Base-by-base conservation (phyloP, 345 rosid species). In the Lepidium didymum region DNA sequence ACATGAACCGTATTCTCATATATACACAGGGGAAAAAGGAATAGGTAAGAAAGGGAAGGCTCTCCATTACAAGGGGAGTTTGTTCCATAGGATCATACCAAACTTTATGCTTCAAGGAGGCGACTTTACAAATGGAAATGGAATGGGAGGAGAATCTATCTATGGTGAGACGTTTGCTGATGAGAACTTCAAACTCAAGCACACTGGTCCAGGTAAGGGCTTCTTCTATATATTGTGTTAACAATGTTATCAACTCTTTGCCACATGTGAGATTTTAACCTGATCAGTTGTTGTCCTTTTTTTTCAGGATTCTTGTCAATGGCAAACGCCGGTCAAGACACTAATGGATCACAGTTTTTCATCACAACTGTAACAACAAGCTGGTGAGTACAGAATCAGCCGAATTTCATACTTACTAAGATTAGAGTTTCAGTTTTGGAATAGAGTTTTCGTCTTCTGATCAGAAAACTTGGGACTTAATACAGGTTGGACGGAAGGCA, bases 271-370 rank as follows among this genome's bases (percentile, higher is more conserved):
- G 51, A n/a, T 44, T 54, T 42, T 67, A 19, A 11, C 42, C 15
- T 46, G 47, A 25, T 12, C 31, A 16, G 21, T 16, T 59, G 23
- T 21, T 19, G 36, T 27, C 15, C 25, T 40, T 55, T 44, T 43
- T 62, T 15, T 42, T 10, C 78, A 94, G 99, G 97, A 52, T 16
- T 85, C 64, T 63, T 94, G 68, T 94, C 97, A 14, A 91, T 91
- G 99, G 99, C 96, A 60, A 94, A 94, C 60, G 88, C 99, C 31
- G 99, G 99, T 54, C 42, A 57, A 3, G 90, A 91, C 80, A 89
- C 97, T 37, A 91, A 89, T 0, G 99, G 97, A 31, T 94, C 99
- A n/a, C 99, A 94, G 53, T 91, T 94, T 76, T 94, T 94, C 86
- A 87, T 91, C 69, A 94, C 99, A 23, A 91, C 96, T 2, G 97